Percentiles rank a stretch among this genome's conserved stretches.
Evolutionary conservation across 2,329 filamentous ascomycete genomes (phyloP).

Genomic region (Aspergillus eucalypticola): DNA sequence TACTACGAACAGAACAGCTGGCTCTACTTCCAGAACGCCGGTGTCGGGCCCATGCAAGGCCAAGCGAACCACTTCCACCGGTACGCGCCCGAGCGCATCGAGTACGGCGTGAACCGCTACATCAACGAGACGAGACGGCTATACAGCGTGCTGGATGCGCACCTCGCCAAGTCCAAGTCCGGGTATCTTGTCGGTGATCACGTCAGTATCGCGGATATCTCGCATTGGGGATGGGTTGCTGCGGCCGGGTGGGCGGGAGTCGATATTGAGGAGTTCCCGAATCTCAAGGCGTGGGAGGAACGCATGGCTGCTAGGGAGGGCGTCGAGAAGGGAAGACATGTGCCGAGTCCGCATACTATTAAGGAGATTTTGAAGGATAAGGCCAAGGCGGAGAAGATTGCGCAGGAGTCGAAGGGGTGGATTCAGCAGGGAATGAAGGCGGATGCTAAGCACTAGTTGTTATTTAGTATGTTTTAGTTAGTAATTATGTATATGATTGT

Average conservation of each 20-base stretch:
- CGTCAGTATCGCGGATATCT: slow-evolving; percentile 67
- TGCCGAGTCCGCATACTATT: slow-evolving; percentile 64
- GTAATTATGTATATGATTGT: background rate
- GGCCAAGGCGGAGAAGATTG: slow-evolving; percentile 59
- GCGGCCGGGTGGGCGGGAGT: slow-evolving; percentile 61
- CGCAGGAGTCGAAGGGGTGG: slow-evolving; percentile 60
- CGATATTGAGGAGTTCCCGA: slow-evolving; percentile 73
- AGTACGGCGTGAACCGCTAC: slow-evolving; percentile 81
- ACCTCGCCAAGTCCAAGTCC: slow-evolving; percentile 57
- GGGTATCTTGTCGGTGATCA: slow-evolving; percentile 55
- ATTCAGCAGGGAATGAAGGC: slow-evolving; percentile 69
- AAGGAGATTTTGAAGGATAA: slow-evolving; percentile 61
- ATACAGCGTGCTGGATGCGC: slow-evolving; percentile 73
- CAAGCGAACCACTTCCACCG: slow-evolving; percentile 82
- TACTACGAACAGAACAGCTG: slow-evolving; percentile 79
- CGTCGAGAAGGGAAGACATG: slow-evolving; percentile 73
- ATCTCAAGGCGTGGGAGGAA: slow-evolving; percentile 75
- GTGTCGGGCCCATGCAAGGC: slow-evolving; percentile 79
- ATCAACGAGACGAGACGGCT: slow-evolving; percentile 79
- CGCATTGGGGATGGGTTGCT: slow-evolving; percentile 77
- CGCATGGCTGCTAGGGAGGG: slow-evolving; percentile 67
- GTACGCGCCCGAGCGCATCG: slow-evolving; percentile 79
- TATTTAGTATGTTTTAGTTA: background rate
- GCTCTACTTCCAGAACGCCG: slow-evolving; percentile 76
- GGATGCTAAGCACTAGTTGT: slow-evolving; percentile 48